These are phyloP conservation scores for Epichloe hybrida DNA, from an alignment of 2,329 filamentous ascomycete genomes.

Conservation along the genomic window DNA sequence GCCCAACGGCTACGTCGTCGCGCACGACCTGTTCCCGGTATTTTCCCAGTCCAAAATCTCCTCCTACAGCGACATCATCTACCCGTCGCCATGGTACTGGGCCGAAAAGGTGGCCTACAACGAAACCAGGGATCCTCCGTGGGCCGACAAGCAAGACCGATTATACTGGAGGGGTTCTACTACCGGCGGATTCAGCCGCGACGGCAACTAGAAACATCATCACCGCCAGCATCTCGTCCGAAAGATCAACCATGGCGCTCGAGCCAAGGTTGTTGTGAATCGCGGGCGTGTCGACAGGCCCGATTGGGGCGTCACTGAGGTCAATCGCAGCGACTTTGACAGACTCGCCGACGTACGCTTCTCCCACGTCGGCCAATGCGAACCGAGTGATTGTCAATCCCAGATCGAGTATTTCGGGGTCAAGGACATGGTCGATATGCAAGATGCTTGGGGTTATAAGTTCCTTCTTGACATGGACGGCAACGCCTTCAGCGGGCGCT, in stretches of 20 bases:
- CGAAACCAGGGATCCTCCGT: conserved; percentile 52
- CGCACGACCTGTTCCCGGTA: conserved; percentile 82
- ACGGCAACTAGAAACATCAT: conserved; percentile 85
- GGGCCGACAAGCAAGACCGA: conserved; percentile 60
- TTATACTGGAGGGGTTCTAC: conserved; percentile 96
- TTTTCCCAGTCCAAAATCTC: conserved; percentile 95
- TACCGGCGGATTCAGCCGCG: conserved; percentile 82
- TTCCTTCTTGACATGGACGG: conserved; percentile 90
- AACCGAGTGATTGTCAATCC: conserved; percentile 74
- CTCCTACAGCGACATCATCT: conserved; percentile 85
- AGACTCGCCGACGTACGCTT: conserved; percentile 77
- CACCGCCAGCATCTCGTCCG: conserved; percentile 81
- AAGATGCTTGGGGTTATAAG: conserved; percentile 75
- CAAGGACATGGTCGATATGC: conserved; percentile 52
- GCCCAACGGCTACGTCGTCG: conserved; percentile 79
- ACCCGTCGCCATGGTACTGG: conserved; percentile 97
- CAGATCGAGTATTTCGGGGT: conserved; percentile 63
- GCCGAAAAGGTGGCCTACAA: conserved; percentile 72
- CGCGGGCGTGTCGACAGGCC: conserved; percentile 18
- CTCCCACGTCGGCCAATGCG: conserved; percentile 83
- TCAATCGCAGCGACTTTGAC: conserved; percentile 51
- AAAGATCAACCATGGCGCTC: conserved; percentile 58
- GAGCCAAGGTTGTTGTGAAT: conserved; percentile 28
- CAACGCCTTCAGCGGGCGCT: conserved; percentile 89
- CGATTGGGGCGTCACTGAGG: conserved; percentile 48